Percentiles rank a stretch among this genome's conserved stretches.
Conservation (phyloP, 306 rosid genomes). For the Morella rubra region DNA sequence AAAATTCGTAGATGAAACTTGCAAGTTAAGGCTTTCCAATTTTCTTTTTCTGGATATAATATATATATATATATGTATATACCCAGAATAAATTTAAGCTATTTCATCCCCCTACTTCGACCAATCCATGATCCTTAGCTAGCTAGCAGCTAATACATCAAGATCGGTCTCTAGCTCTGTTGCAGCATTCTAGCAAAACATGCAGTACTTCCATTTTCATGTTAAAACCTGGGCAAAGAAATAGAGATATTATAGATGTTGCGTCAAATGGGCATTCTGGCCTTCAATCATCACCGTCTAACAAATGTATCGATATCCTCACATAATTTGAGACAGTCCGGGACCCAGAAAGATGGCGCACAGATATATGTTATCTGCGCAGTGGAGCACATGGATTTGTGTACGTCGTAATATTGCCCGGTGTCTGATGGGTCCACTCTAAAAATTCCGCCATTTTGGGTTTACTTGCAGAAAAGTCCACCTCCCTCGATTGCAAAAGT, state of each 20-base stretch:
- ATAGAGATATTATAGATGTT: background rate
- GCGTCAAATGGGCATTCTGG: background rate
- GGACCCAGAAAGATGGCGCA: constrained; percentile 26
- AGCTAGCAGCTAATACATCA: no score
- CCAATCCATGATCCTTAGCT: no score
- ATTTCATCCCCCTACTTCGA: no score
- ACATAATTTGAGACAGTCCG: constrained; percentile 10
- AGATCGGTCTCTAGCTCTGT: no score
- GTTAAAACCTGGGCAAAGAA: background rate
- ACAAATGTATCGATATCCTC: background rate
- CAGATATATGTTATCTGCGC: constrained; percentile 28
- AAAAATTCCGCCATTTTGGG: background rate
- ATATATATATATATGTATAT: no score
- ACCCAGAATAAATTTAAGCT: no score
- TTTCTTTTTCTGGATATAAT: no score
- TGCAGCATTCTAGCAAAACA: no score
- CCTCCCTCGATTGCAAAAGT: no score
- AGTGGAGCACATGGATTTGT: constrained; percentile 8
- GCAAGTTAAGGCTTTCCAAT: background rate
- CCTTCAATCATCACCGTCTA: background rate
- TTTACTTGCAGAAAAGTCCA: background rate
- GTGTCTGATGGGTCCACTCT: constrained; percentile 13
- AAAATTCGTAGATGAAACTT: background rate
- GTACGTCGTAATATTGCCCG: background rate
- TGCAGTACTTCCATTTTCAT: no score